Evolutionary conservation across 345 rosid genomes (phyloP).

Genomic region (Syzygium oleosum): DNA sequence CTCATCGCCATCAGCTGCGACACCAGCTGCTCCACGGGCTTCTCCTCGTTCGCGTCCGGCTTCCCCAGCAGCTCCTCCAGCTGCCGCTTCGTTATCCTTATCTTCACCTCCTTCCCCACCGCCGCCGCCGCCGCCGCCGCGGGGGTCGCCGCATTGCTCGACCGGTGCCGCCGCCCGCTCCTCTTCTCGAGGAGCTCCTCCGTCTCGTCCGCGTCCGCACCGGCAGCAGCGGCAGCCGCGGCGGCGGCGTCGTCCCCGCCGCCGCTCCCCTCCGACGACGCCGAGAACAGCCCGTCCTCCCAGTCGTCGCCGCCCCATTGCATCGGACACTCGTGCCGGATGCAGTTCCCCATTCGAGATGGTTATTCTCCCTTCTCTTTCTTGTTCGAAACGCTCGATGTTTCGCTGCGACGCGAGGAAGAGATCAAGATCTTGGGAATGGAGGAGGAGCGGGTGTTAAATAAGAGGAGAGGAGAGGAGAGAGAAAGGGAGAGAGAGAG

Average conservation of each 20-base stretch:
- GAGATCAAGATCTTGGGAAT: neutral
- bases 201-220: neutral
- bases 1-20: slow-evolving; percentile 16
- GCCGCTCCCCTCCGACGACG: neutral
- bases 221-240: neutral
- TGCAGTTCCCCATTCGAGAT: slow-evolving; percentile 37
- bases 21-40: slow-evolving; percentile 34
- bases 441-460: neutral
- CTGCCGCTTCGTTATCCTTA: slow-evolving; percentile 49
- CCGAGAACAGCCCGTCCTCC: slow-evolving; percentile 4
- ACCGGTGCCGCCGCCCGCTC: neutral
- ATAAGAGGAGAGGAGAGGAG: neutral
- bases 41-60: slow-evolving; percentile 25
- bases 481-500: too few species aligned
- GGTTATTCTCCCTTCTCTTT: neutral
- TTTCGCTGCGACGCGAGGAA: neutral
- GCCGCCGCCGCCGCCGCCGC: slow-evolving; percentile 2
- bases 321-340: slow-evolving; percentile 21
- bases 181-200: neutral
- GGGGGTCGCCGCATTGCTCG: neutral
- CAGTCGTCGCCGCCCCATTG: slow-evolving; percentile 55
- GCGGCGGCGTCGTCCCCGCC: neutral
- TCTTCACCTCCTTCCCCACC: slow-evolving; percentile 15
- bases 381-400: neutral
- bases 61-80: slow-evolving; percentile 40